A percentile compares a stretch with the other conserved stretches of the same genome.
Evolutionary conservation across 2,329 filamentous ascomycete species (phyloP).

Genomic region (Botryotinia narcissicola): DNA sequence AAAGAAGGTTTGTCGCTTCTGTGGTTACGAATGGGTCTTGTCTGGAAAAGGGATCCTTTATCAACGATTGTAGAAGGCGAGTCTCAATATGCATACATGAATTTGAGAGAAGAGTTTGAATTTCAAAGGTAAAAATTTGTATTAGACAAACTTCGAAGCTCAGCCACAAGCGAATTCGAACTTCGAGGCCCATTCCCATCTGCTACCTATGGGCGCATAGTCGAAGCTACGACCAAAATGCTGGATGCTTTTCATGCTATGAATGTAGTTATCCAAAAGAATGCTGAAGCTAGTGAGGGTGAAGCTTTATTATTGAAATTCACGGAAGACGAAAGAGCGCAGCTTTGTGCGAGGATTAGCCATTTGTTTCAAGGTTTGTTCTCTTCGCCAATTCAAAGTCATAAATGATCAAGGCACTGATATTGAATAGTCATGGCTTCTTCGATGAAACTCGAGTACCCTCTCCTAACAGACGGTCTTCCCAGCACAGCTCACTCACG

Average conservation of each 20-base stretch:
- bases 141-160: slow-evolving; percentile 68
- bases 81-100: slow-evolving; percentile 69
- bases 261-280: slow-evolving; percentile 86
- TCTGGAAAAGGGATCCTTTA: slow-evolving; percentile 92
- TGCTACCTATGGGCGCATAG: slow-evolving; percentile 67
- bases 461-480: slow-evolving; percentile 75
- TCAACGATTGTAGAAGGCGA: slow-evolving; percentile 64
- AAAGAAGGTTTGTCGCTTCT: slow-evolving; percentile 87
- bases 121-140: slow-evolving; percentile 76
- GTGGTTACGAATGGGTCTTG: slow-evolving; percentile 90
- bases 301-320: slow-evolving; percentile 78
- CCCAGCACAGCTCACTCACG: slow-evolving; percentile 78
- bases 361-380: slow-evolving; percentile 63
- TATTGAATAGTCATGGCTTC: slow-evolving; percentile 69
- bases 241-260: slow-evolving; percentile 95
- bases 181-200: slow-evolving; percentile 83
- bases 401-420: slow-evolving; percentile 26
- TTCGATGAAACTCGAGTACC: slow-evolving; percentile 91
- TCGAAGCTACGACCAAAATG: slow-evolving; percentile 77
- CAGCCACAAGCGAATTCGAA: slow-evolving; percentile 84
- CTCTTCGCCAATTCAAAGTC: neutral
- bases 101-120: slow-evolving; percentile 80
- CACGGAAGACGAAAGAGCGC: slow-evolving; percentile 73
- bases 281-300: slow-evolving; percentile 70
- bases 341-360: slow-evolving; percentile 84